phyloP scores from a whole-genome alignment of 2,329 filamentous ascomycete genomes.

The Aureobasidium vineae region DNA sequence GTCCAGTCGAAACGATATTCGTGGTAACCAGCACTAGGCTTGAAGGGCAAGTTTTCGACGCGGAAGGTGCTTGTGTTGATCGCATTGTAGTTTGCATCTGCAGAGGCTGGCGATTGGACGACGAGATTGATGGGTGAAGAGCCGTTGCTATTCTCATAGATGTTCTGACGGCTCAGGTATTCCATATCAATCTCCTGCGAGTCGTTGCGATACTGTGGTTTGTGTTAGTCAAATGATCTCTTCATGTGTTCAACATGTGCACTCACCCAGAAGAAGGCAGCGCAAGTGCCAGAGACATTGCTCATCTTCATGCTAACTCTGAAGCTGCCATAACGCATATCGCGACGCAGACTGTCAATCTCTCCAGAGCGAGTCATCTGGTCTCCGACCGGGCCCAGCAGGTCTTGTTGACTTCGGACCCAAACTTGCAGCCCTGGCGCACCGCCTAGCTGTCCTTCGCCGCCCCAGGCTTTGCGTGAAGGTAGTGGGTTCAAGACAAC shows the following conservation, averaged over 20 bases:
- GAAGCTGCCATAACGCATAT: constrained; percentile 70
- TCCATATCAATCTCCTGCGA: constrained; percentile 81
- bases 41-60: constrained; percentile 61
- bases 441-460: constrained; percentile 47
- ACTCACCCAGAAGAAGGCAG: constrained; percentile 74
- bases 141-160: constrained; percentile 28
- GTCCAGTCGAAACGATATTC: constrained; percentile 79
- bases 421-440: constrained; percentile 57
- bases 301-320: constrained; percentile 66
- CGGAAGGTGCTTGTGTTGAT: constrained; percentile 58
- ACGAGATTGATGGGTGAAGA: constrained; percentile 67
- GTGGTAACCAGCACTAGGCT: constrained; percentile 65
- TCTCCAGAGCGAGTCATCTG: constrained; percentile 62
- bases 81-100: constrained; percentile 61
- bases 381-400: constrained; percentile 37
- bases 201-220: constrained; percentile 67
- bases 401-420: constrained; percentile 46
- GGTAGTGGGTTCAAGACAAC: constrained; percentile 55
- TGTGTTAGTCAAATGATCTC: not conserved
- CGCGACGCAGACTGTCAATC: constrained; percentile 58
- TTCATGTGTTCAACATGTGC: not conserved
- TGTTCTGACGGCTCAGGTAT: constrained; percentile 64
- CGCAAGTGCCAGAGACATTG: constrained; percentile 64
- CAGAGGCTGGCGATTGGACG: constrained; percentile 65
- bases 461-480: constrained; percentile 45